phyloP scores from a whole-genome alignment of 352 stramenopile species.

The Globisporangium nodosum region DNA sequence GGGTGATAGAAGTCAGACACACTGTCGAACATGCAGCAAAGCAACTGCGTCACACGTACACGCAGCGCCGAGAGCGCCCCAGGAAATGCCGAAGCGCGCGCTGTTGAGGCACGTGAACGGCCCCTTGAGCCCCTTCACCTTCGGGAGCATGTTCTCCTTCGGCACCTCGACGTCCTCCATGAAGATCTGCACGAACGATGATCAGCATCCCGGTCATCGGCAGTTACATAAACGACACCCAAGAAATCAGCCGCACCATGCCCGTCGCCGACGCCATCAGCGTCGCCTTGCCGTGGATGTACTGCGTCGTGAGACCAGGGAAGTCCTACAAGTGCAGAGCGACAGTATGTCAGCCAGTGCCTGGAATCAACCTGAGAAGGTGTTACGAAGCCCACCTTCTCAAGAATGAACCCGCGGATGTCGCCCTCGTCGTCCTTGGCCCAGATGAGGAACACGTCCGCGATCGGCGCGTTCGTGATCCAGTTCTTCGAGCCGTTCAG shows the following conservation, averaged over 20 bases:
- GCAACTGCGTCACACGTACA: constrained; percentile 29
- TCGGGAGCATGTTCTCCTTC: constrained; percentile 91
- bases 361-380: neutral
- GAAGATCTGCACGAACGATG: constrained; percentile 78
- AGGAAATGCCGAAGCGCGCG: constrained; percentile 96
- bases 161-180: constrained; percentile 96
- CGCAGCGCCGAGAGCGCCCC: constrained; percentile 94
- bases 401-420: constrained; percentile 94
- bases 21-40: neutral
- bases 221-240: too few species aligned
- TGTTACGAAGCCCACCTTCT: constrained; percentile 60
- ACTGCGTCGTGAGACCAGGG: constrained; percentile 88
- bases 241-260: constrained; percentile 51
- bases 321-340: constrained; percentile 46
- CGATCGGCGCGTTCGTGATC: constrained; percentile 98
- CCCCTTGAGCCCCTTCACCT: constrained; percentile 88
- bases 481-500: constrained; percentile 93
- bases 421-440: constrained; percentile 93
- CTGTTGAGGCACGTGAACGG: constrained; percentile 98
- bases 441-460: constrained; percentile 97
- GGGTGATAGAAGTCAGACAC: neutral
- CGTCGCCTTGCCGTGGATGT: constrained; percentile 96
- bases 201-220: too few species aligned
- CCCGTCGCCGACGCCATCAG: constrained; percentile 94
- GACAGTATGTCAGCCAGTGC: neutral